These are phyloP conservation scores for Sporothrix pallida DNA, from an alignment of 2,329 filamentous ascomycete species.

Conservation along the genomic window DNA sequence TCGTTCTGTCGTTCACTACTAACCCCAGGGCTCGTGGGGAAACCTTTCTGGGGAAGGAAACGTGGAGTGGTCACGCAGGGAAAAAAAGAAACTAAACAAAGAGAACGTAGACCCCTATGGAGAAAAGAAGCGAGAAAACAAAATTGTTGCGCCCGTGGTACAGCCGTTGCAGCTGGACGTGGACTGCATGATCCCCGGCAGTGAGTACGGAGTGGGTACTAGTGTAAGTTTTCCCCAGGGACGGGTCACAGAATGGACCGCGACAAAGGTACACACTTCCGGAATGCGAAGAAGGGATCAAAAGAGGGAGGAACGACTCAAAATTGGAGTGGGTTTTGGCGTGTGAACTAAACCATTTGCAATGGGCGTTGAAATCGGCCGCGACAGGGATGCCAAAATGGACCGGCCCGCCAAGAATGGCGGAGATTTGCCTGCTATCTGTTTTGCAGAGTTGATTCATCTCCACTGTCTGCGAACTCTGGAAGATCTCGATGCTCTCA, in stretches of 20 bases:
- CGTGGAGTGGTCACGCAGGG: not conserved
- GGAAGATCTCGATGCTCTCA: not conserved
- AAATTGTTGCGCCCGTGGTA: not conserved
- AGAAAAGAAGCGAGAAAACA: not conserved
- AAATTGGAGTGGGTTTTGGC: not conserved
- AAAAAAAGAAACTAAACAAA: not conserved
- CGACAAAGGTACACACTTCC: not conserved
- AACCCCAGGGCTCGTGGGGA: not conserved
- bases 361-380: not conserved
- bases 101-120: not conserved
- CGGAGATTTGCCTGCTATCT: not conserved
- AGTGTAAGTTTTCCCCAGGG: not conserved
- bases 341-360: not conserved
- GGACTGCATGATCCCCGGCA: not conserved
- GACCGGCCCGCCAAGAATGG: not conserved
- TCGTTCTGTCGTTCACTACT: not conserved
- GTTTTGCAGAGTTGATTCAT: not conserved
- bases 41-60: not conserved
- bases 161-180: conserved; percentile 5
- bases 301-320: not conserved
- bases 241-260: not conserved
- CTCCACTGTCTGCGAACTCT: not conserved
- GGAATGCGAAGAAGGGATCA: not conserved
- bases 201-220: not conserved
- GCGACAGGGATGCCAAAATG: not conserved